A percentile compares a stretch with the other conserved stretches of the same genome.
Evolutionary conservation across 257 asterid genomes (phyloP).

Genomic region (Striga asiatica): DNA sequence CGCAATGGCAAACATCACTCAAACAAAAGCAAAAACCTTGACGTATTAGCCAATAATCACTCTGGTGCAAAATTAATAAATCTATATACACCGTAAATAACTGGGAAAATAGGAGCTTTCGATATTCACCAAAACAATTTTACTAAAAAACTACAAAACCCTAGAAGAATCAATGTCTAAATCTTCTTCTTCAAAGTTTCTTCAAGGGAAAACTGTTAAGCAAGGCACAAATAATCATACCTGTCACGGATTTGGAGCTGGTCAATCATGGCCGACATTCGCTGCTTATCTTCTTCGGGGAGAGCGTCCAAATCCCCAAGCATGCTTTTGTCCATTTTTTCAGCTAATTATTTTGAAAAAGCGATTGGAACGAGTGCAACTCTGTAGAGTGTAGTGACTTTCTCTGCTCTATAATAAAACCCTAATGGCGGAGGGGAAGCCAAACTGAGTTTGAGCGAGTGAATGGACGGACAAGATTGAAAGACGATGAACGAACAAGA

Average conservation of each 20-base stretch:
- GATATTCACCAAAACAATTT: background rate
- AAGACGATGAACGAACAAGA: background rate
- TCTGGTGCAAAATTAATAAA: no score
- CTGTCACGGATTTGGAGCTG: slow-evolving; percentile 78
- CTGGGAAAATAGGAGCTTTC: no score
- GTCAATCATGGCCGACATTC: slow-evolving; percentile 63
- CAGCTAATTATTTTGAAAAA: no score
- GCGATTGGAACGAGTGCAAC: background rate
- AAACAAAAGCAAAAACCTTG: no score
- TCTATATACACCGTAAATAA: no score
- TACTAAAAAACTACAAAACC: background rate
- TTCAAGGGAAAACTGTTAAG: background rate
- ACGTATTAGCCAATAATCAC: no score
- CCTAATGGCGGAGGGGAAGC: slow-evolving; percentile 9
- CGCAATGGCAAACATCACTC: no score
- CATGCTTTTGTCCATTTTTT: slow-evolving; percentile 62
- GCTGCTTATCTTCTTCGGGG: slow-evolving; percentile 51
- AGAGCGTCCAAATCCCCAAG: slow-evolving; percentile 58
- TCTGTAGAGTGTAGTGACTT: background rate
- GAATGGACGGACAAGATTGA: slow-evolving; percentile 12
- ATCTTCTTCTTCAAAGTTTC: no score
- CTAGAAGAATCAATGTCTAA: background rate
- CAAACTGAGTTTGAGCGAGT: background rate
- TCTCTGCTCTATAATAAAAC: slow-evolving; percentile 14
- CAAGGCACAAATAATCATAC: slow-evolving; percentile 12